Base-by-base conservation (phyloP, 225 moss, liverwort and hornwort genomes). In the Anthoceros angustus region DNA sequence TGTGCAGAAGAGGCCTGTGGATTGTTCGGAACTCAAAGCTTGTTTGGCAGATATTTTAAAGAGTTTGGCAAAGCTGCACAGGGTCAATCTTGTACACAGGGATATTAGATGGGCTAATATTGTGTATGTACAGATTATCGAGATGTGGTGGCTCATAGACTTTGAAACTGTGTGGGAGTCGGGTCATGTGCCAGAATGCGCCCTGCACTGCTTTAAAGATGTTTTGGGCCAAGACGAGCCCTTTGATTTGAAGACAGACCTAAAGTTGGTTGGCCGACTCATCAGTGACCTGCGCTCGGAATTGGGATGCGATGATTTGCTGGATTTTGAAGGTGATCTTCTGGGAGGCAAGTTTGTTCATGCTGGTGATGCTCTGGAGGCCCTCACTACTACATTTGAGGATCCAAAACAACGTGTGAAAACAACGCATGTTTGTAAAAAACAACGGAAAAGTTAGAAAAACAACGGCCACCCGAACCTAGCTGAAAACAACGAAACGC, bases 191-290 rank as follows among this genome's bases (percentile, higher is more conserved):
- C 49, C 49, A 50, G 14, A 50, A 50, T 50, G 49, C 14, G 49
- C 7, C 49, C 14, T 50, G 49, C 8, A 7, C 8, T 50, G 8
- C 49, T 50, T 50, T 50, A 16, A 50, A 50, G 49, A 50, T 50
- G 49, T 50, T 50, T 50, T 50, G 49, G 49, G 49, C 49, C 49
- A 50, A 50, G 49, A 50, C 49, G 49, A 50, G 49, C 49, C 49
- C 49, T 50, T 7, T 50, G 14, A 50, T 7, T 50, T 50, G 7
- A 50, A 50, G 49, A 50, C 49, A 50, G 49, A 50, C 49, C 49
- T 50, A 8, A 50, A 50, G 49, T 50, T 16, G 14, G 49, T 50
- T 50, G 49, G 49, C 49, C 7, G 49, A 50, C 49, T 50, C 49
- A 50, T 50, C 49, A 50, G 14, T 8, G 49, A 50, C 49, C 14